Evolutionary conservation across 352 stramenopile species (phyloP).

Genomic region (Phytophthora pseudosyringae): DNA sequence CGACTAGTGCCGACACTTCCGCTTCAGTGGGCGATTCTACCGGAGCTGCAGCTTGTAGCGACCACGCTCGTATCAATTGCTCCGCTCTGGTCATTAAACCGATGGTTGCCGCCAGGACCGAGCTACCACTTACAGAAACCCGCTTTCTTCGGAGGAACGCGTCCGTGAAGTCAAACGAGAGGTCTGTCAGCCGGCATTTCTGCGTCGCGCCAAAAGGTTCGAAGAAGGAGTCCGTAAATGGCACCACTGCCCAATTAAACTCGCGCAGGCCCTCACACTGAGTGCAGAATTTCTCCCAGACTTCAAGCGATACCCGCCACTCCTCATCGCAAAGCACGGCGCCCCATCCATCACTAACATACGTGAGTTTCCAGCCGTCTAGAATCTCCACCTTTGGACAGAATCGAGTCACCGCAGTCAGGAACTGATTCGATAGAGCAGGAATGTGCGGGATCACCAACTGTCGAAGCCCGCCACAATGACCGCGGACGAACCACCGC

Average conservation of each 20-base stretch:
- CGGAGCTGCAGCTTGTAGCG: conserved; percentile 13
- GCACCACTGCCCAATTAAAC: conserved; percentile 68
- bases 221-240: conserved; percentile 59
- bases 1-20: conserved; percentile 19
- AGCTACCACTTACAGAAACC: conserved; percentile 5
- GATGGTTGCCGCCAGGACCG: conserved; percentile 9
- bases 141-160: conserved; percentile 33
- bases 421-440: conserved; percentile 47
- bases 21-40: conserved; percentile 12
- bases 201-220: conserved; percentile 45
- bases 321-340: conserved; percentile 59
- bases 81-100: conserved; percentile 26
- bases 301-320: conserved; percentile 46
- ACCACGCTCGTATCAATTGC: conserved; percentile 28
- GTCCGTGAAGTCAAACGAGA: conserved; percentile 49
- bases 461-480: conserved; percentile 41
- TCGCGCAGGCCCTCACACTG: conserved; percentile 48
- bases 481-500: conserved; percentile 45
- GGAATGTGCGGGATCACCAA: conserved; percentile 48
- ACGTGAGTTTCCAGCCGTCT: conserved; percentile 65
- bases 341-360: conserved; percentile 53
- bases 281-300: conserved; percentile 52
- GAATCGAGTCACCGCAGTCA: conserved; percentile 46
- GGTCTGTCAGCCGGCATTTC: conserved; percentile 48
- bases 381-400: conserved; percentile 61